Conservation (phyloP, 345 rosid genomes). For the Hibiscus mutabilis region DNA sequence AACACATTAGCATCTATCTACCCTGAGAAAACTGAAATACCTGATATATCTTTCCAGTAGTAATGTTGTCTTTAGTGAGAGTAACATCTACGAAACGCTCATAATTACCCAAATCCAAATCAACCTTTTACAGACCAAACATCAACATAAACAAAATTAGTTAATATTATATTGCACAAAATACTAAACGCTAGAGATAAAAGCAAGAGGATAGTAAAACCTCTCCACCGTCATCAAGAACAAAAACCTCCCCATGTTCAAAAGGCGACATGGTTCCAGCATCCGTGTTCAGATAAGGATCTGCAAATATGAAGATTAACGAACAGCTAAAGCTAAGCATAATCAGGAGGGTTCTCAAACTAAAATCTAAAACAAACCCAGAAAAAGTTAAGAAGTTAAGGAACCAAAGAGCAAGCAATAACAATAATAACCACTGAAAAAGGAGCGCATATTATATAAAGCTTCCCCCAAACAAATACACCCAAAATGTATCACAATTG, state of each 20-base stretch:
- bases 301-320: slow-evolving; percentile 27
- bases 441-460: background rate
- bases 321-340: background rate
- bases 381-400: background rate
- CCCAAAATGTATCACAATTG: background rate
- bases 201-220: slow-evolving; percentile 24
- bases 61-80: slow-evolving; percentile 81
- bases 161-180: background rate
- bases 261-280: slow-evolving; percentile 99
- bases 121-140: slow-evolving; percentile 47
- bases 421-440: background rate
- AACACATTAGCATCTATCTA: background rate
- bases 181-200: background rate
- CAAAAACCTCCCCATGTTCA: slow-evolving; percentile 97
- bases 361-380: background rate
- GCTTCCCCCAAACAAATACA: background rate
- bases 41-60: slow-evolving; percentile 98
- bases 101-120: slow-evolving; percentile 92
- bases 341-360: background rate
- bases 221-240: slow-evolving; percentile 99
- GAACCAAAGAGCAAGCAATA: background rate
- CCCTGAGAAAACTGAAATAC: slow-evolving; percentile 28
- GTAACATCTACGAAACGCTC: slow-evolving; percentile 89
- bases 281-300: slow-evolving; percentile 89
- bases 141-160: slow-evolving; percentile 1